A percentile compares a stretch with the other conserved stretches of the same genome.
Conservation (phyloP, 495 filamentous ascomycete species). For the Apodospora peruviana region DNA sequence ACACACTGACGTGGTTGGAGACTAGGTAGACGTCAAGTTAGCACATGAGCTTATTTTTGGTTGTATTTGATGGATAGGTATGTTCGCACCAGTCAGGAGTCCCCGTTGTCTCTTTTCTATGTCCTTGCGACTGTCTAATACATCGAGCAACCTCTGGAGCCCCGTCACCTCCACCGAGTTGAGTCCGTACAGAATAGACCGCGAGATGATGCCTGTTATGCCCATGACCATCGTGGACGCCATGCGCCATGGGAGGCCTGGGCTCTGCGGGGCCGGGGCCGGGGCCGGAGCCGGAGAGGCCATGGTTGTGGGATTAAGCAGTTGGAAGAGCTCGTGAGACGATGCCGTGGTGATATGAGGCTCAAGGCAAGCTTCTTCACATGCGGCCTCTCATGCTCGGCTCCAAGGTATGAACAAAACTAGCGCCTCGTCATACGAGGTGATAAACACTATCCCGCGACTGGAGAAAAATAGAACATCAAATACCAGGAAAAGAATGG, state of each 20-base stretch:
- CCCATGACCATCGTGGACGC: conserved; percentile 52
- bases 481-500: no score
- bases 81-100: conserved; percentile 69
- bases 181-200: conserved; percentile 41
- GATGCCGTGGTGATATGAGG: no score
- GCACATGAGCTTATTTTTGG: conserved; percentile 7
- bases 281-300: conserved; percentile 11
- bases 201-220: conserved; percentile 37
- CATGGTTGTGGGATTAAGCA: conserved; percentile 1
- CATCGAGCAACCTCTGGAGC: conserved; percentile 65
- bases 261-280: conserved; percentile 20
- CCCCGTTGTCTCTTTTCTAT: conserved; percentile 64
- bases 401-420: no score
- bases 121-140: conserved; percentile 68
- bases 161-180: conserved; percentile 62
- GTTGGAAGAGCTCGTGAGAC: conserved; percentile 3
- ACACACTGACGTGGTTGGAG: conserved; percentile 95
- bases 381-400: no score
- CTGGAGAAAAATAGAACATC: no score
- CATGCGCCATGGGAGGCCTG: conserved; percentile 48
- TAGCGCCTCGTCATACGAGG: no score
- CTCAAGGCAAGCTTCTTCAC: no score
- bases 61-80: not conserved
- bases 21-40: conserved; percentile 47
- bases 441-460: no score